Base-by-base conservation (phyloP, 208 protist species). In the Trypanosoma rangeli region DNA sequence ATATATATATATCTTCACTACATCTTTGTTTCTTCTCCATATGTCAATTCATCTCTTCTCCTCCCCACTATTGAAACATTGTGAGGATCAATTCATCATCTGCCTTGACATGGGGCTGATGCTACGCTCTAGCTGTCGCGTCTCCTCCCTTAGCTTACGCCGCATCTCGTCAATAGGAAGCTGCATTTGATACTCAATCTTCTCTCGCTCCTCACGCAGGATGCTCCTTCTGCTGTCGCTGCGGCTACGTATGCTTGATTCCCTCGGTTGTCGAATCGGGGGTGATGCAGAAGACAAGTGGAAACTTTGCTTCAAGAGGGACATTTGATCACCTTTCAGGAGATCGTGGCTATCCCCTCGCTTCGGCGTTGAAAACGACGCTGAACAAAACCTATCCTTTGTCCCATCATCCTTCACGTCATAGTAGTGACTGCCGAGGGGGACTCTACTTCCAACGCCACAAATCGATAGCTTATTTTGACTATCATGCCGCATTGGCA, bases 91-190 rank as follows among this genome's bases (percentile, higher is more conserved):
- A 54, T 50, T 39, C 46, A 56, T 24, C 5, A 55, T 3, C 4
- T 18, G 24, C 31, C 29, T 53, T 33, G 62, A 39, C 29, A 68
- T 29, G 24, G 62, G 80, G 48, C 75, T 75, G 20, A 87, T 68
- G 52, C 72, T 82, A 26, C 72, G 57, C 26, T 78, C 65, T 18
- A 83, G 35, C 12, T 64, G 49, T 10, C 53, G 31, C 44, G 70
- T 66, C 68, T 94, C 89, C 48, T 76, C 71, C 39, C 58, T 73
- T 56, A 94, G 44, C 28, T 53, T 68, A 1, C n/a, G 55, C 12
- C 89, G 89, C 73, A 92, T 75, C 13, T 83, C 80, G 46, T 91
- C 83, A 37, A 92, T 49, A 4, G 78, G 70, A 65, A 92, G 73
- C 2, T 73, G 52, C 64, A 76, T 80, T 13, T 78, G 79, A 16